Evolutionary conservation across 345 rosid species (phyloP).

Genomic region (Lepidium aucheri): DNA sequence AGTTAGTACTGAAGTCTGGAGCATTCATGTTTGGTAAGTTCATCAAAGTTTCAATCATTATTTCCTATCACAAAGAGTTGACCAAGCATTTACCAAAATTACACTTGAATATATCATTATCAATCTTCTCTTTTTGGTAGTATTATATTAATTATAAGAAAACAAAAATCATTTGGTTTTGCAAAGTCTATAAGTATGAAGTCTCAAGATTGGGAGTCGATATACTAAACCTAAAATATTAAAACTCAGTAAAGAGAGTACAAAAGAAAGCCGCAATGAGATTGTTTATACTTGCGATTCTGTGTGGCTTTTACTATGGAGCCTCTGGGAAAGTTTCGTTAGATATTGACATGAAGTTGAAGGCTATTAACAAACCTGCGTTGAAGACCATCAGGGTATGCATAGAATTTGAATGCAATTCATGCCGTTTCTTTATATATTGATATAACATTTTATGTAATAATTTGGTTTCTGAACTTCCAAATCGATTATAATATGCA

Average conservation of each 20-base stretch:
- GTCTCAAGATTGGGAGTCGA: neutral
- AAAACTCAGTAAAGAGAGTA: neutral
- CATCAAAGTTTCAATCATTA: neutral
- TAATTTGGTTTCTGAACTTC: neutral
- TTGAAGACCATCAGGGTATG: conserved; percentile 36
- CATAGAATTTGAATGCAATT: neutral
- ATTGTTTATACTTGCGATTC: conserved; percentile 3
- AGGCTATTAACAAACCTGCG: conserved; percentile 41
- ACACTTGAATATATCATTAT: neutral
- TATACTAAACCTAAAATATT: neutral
- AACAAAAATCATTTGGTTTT: neutral
- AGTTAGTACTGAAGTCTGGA: neutral
- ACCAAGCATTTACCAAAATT: neutral
- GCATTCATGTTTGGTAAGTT: neutral
- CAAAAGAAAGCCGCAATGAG: neutral
- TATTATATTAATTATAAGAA: neutral
- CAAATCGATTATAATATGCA: neutral
- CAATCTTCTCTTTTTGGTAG: neutral
- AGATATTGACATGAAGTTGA: conserved; percentile 30
- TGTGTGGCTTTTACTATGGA: neutral
- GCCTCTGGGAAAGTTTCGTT: neutral
- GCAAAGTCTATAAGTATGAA: neutral
- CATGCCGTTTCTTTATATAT: no score
- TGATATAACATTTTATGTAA: neutral
- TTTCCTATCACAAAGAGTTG: neutral